Base-by-base conservation (phyloP, 768 basidiomycete genomes). In the Suillus luteus region DNA sequence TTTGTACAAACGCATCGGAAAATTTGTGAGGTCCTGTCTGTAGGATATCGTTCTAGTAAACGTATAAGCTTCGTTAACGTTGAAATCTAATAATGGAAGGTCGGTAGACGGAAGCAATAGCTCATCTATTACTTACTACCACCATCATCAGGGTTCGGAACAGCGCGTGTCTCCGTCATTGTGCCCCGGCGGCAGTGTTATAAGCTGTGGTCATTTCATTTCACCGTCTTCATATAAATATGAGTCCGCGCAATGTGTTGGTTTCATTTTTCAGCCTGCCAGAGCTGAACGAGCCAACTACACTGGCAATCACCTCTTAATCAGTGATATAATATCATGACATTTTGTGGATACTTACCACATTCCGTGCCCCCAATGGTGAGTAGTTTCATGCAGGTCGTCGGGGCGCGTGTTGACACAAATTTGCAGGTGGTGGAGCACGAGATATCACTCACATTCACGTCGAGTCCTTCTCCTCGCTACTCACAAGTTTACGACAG, bases 361-460 rank as follows among this genome's bases (percentile, higher is more conserved):
- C 65, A 63, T 64, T 66, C 67, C 64, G 64, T 68, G 60, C 62
- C 67, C 52, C 70, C 70, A 27, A 71, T 63, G 65, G 75, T 77
- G 63, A 65, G 73, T 68, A 44, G 14, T 27, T 41, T 2, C 31
- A 48, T 49, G 43, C 10, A 12, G 15, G 17, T 27, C 24, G 46
- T 8, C 49, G 49, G 15, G 37, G 8, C 60, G 33, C 48, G 51
- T 4, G 19, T 62, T 72, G 19, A 76, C 59, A 6, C 38, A 31
- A 31, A 35, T 48, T 59, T 22, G 15, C 62, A 80, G 75, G 70
- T 68, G 22, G 68, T 76, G 19, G 71, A 76, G 38, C 78, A 78
- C 60, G 73, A 79, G 62, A 66, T 82, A 55, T 78, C 77, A 55
- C 77, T 82, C 64, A 75, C 78, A 69, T 68, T 84, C 61, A 70